phyloP scores from a whole-genome alignment of 805 yeast genomes.

The Scheffersomyces amazonensis region DNA sequence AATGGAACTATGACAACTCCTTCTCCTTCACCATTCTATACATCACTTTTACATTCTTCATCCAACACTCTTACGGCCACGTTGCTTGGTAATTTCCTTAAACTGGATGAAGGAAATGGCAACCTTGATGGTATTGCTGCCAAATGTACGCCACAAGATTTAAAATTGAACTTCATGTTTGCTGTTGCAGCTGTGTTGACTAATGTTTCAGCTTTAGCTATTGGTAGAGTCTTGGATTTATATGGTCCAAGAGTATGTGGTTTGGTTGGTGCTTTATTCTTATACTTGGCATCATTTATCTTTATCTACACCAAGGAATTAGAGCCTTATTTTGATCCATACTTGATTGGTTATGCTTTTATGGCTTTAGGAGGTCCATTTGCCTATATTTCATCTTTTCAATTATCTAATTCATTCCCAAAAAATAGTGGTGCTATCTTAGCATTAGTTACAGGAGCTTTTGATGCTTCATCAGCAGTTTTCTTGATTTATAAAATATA shows the following conservation, averaged over 20 bases:
- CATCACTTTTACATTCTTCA: not conserved
- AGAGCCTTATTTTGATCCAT: conserved; percentile 42
- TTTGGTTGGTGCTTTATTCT: conserved; percentile 46
- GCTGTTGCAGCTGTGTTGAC: conserved; percentile 57
- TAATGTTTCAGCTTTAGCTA: conserved; percentile 50
- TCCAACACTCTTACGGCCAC: not conserved
- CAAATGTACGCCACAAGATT: conserved; percentile 50
- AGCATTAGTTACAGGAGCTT: conserved; percentile 57
- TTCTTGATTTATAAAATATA: conserved; percentile 46
- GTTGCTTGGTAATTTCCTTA: not conserved
- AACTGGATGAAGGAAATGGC: not conserved
- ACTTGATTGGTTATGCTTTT: conserved; percentile 47
- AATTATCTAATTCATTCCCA: conserved; percentile 56
- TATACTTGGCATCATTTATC: conserved; percentile 43
- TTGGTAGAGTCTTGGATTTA: conserved; percentile 48
- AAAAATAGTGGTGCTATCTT: conserved; percentile 49
- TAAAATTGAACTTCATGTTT: conserved; percentile 56
- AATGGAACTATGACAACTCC: conserved; percentile 6
- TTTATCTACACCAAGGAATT: conserved; percentile 40
- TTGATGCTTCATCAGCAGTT: conserved; percentile 57
- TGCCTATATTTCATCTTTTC: conserved; percentile 54
- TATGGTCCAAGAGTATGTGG: conserved; percentile 56
- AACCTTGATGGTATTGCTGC: conserved; percentile 23
- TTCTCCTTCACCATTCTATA: not conserved
- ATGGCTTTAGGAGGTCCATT: conserved; percentile 62